Base-by-base conservation (phyloP, 352 stramenopile genomes). In the Phytophthora uliginosa region DNA sequence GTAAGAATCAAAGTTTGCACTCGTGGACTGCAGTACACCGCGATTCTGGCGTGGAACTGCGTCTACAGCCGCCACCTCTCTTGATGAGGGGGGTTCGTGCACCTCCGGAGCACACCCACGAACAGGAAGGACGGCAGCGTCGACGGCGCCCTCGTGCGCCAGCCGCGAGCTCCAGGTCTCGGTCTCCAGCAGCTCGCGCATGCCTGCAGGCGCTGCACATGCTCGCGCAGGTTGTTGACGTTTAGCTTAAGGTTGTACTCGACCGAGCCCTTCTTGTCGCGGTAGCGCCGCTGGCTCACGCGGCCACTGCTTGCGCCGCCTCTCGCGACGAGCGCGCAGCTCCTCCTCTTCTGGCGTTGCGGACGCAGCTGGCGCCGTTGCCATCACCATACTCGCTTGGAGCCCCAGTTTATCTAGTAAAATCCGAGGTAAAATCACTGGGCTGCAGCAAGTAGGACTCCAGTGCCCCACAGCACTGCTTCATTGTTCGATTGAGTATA, bases 191-290 rank as follows among this genome's bases (percentile, higher is more conserved):
- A 93, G 51, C 45, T 73, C 70, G 9, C 82, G 82, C 63, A 82
- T 71, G 52, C 73, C 58, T 64, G 63, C 26, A 94, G 71, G 0
- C 78, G 84, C 64, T 89, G 84, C n/a, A 91, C 86, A 36, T 77
- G 81, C 24, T 88, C 78, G 31, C 74, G 79, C 15, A 94, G 75
- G 22, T 58, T 79, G 66, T 92, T 90, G 55, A 94, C 82, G 52
- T 93, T 82, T 33, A 92, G 68, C 22, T 78, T 75, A 22, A 93
- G 77, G 53, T 91, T 90, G 74, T 92, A 91, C 72, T 92, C 82
- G 31, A 64, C 63, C 53, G 86, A 92, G 33, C 72, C 76, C 54
- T 90, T 84, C 66, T 90, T 91, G 74, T 91, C 82, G 54, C 87
- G 82, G 69, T 94, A 92, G 28, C 84, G 77, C 9, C 85, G 80